Evolutionary conservation across 495 filamentous ascomycete species (phyloP).

Genomic region (Parachaetomium inaequale): DNA sequence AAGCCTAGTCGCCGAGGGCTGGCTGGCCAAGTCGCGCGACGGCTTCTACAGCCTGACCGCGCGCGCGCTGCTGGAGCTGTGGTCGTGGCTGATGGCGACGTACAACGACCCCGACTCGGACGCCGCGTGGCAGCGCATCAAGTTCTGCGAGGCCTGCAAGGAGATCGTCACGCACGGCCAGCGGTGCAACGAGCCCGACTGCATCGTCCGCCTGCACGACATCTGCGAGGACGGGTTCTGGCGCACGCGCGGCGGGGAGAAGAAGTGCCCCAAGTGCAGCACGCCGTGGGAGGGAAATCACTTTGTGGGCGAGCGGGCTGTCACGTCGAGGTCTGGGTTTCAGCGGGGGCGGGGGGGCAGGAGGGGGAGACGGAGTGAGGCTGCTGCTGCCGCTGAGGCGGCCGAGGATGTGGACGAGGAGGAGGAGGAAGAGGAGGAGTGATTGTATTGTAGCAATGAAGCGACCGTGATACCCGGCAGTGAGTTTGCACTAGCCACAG

Average conservation of each 20-base stretch:
- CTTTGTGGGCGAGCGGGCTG: constrained; percentile 79
- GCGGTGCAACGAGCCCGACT: constrained; percentile 68
- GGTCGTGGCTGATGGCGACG: constrained; percentile 71
- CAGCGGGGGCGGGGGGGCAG: constrained; percentile 37
- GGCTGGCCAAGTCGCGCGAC: constrained; percentile 69
- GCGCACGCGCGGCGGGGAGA: constrained; percentile 51
- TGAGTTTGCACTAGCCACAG: constrained; percentile 7
- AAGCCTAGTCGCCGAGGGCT: constrained; percentile 71
- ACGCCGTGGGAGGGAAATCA: constrained; percentile 67
- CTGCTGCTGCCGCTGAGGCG: constrained; percentile 7
- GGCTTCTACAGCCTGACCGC: constrained; percentile 73
- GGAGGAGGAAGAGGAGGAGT: constrained; percentile 14
- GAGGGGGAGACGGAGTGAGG: constrained; percentile 29
- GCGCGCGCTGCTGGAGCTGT: constrained; percentile 78
- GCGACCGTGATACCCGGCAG: constrained; percentile 15
- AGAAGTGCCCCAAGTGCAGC: constrained; percentile 71
- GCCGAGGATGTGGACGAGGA: constrained; percentile 30
- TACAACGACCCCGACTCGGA: constrained; percentile 72
- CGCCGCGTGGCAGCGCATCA: constrained; percentile 63
- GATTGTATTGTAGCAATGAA: not conserved
- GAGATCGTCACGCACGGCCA: constrained; percentile 88
- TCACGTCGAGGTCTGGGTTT: constrained; percentile 48
- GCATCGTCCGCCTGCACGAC: constrained; percentile 69
- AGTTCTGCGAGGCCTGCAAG: constrained; percentile 83
- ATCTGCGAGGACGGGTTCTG: constrained; percentile 73